Conservation (phyloP, 169 alveolate species). For the Plasmodium yoelii region DNA sequence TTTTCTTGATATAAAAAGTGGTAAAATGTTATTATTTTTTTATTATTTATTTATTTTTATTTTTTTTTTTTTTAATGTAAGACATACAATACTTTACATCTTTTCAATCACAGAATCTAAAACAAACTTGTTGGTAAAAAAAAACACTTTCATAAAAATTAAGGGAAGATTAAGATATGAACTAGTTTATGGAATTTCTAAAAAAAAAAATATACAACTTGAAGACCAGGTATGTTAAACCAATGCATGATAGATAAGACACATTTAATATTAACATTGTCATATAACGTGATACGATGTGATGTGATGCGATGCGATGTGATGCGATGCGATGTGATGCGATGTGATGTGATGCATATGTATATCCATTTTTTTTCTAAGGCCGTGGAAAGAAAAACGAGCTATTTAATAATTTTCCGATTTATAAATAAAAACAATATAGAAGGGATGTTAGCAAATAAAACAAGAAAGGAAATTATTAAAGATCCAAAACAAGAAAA, state of each 20-base stretch:
- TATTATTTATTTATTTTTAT: too few relatives aligned
- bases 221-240: slow-evolving; percentile 8
- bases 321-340: too few relatives aligned
- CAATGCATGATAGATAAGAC: too few relatives aligned
- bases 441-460: slow-evolving; percentile 17
- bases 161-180: slow-evolving; percentile 48
- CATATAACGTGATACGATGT: too few relatives aligned
- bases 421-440: slow-evolving; percentile 31
- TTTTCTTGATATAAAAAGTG: slow-evolving; percentile 39
- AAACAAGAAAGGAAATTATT: slow-evolving; percentile 8
- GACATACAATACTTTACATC: neutral
- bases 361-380: neutral
- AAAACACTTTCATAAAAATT: slow-evolving; percentile 24
- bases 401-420: slow-evolving; percentile 33
- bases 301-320: too few relatives aligned
- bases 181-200: slow-evolving; percentile 33
- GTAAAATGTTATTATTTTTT: too few relatives aligned
- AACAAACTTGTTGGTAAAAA: slow-evolving; percentile 13
- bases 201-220: slow-evolving; percentile 27
- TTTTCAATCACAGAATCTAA: slow-evolving; percentile 6
- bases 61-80: neutral
- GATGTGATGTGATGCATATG: too few relatives aligned
- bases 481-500: slow-evolving; percentile 42
- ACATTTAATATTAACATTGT: too few relatives aligned
- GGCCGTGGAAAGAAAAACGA: slow-evolving; percentile 25